Percentiles rank a stretch among this genome's conserved stretches.
Evolutionary conservation across 2,329 filamentous ascomycete species (phyloP).

Genomic region (Colletotrichum spinosum): DNA sequence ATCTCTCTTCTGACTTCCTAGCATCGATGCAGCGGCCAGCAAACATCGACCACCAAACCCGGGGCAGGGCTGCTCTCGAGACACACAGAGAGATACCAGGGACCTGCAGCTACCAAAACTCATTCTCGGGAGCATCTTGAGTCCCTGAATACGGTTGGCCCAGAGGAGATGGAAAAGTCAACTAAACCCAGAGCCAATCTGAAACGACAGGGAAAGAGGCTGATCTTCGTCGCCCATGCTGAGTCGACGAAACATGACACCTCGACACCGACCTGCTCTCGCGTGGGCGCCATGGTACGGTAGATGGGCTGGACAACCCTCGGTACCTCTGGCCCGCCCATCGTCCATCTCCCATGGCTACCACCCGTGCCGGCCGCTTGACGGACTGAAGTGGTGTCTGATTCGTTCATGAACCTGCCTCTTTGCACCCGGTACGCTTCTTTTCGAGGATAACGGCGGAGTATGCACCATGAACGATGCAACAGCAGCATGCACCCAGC

Average conservation of each 20-base stretch:
- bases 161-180: slow-evolving; percentile 19
- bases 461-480: slow-evolving; percentile 28
- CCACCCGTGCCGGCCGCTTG: slow-evolving; percentile 14
- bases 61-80: slow-evolving; percentile 10
- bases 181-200: slow-evolving; percentile 28
- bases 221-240: slow-evolving; percentile 33
- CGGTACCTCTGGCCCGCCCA: not conserved
- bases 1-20: slow-evolving; percentile 13
- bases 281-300: too few relatives aligned
- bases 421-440: slow-evolving; percentile 14
- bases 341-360: slow-evolving; percentile 6
- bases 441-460: slow-evolving; percentile 13
- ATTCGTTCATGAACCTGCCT: slow-evolving; percentile 35
- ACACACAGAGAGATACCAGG: too few relatives aligned
- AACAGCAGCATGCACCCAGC: slow-evolving; percentile 36
- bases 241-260: slow-evolving; percentile 37
- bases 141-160: slow-evolving; percentile 22
- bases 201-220: slow-evolving; percentile 36
- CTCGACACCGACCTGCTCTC: slow-evolving; percentile 31
- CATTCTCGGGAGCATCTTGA: slow-evolving; percentile 9
- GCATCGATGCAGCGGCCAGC: not conserved
- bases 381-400: slow-evolving; percentile 15
- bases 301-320: too few relatives aligned
- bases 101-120: slow-evolving; percentile 5
- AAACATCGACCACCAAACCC: slow-evolving; percentile 4